A percentile compares a stretch with the other conserved stretches of the same genome.
phyloP scores from a whole-genome alignment of 805 yeast species.

The Wickerhamiella hasegawae region DNA sequence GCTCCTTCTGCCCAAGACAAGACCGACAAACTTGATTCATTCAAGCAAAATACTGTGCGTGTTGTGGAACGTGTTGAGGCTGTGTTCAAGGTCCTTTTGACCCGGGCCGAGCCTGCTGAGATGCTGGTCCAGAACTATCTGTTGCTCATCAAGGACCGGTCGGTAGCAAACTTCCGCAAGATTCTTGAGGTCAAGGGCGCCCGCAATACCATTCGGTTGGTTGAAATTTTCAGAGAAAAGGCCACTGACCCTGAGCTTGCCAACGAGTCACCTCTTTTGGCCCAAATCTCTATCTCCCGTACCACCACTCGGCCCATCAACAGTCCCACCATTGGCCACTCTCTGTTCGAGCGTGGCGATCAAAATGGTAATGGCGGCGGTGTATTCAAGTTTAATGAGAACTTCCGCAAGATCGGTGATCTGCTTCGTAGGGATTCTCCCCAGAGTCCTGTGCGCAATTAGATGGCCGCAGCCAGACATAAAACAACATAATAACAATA shows the following conservation, averaged over 20 bases:
- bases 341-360: background rate
- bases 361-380: background rate
- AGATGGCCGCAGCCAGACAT: no score
- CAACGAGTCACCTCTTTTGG: constrained; percentile 10
- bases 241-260: constrained; percentile 9
- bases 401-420: constrained; percentile 4
- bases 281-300: background rate
- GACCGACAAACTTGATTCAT: constrained; percentile 17
- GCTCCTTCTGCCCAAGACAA: constrained; percentile 21
- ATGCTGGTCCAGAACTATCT: constrained; percentile 50
- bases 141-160: constrained; percentile 47
- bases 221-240: constrained; percentile 3
- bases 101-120: constrained; percentile 49
- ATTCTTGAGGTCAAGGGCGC: background rate
- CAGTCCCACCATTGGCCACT: background rate
- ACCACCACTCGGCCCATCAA: background rate
- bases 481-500: background rate
- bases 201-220: background rate
- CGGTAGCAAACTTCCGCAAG: constrained; percentile 35
- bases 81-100: constrained; percentile 50
- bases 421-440: constrained; percentile 4
- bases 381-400: constrained; percentile 4
- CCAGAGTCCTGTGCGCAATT: background rate
- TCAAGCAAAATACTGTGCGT: constrained; percentile 1
- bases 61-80: constrained; percentile 32